Percentiles rank a stretch among this genome's conserved stretches.
Evolutionary conservation across 192 early-diverging fungal genomes (phyloP).

Genomic region (Coemansia sp.): DNA sequence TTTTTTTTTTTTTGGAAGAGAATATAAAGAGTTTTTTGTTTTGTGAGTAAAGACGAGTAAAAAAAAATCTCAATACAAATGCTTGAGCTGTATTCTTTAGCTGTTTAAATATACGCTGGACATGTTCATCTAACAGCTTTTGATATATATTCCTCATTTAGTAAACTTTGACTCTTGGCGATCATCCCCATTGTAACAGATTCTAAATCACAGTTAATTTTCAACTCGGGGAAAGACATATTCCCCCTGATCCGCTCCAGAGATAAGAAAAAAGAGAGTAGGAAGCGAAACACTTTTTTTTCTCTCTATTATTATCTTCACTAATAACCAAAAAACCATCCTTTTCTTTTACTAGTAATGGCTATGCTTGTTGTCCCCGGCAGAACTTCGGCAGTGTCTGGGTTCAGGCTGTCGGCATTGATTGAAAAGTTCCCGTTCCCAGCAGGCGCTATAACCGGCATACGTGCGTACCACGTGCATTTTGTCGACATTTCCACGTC

Average conservation of each 20-base stretch:
- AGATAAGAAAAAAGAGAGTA: background rate
- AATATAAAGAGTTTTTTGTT: no score
- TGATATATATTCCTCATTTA: no score
- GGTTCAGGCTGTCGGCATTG: slow-evolving; percentile 67
- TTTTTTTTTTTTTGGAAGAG: no score
- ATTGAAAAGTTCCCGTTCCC: slow-evolving; percentile 61
- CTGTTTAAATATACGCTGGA: no score
- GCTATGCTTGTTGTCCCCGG: slow-evolving; percentile 87
- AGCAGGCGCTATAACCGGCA: slow-evolving; percentile 52
- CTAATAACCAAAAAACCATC: no score
- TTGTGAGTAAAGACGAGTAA: no score
- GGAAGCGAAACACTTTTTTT: background rate
- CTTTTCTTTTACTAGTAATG: slow-evolving; percentile 21
- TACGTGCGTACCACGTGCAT: slow-evolving; percentile 74
- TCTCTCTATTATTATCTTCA: background rate
- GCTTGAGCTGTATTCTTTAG: no score
- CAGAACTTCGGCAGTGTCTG: slow-evolving; percentile 70
- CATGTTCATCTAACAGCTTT: no score
- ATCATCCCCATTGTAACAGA: background rate
- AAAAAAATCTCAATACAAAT: no score
- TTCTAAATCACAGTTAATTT: background rate
- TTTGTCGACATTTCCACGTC: slow-evolving; percentile 61
- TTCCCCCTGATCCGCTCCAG: background rate
- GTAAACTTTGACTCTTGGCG: no score
- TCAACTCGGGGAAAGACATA: background rate